phyloP scores from a whole-genome alignment of 2,329 filamentous ascomycete species.

The Pseudogymnoascus sp. region DNA sequence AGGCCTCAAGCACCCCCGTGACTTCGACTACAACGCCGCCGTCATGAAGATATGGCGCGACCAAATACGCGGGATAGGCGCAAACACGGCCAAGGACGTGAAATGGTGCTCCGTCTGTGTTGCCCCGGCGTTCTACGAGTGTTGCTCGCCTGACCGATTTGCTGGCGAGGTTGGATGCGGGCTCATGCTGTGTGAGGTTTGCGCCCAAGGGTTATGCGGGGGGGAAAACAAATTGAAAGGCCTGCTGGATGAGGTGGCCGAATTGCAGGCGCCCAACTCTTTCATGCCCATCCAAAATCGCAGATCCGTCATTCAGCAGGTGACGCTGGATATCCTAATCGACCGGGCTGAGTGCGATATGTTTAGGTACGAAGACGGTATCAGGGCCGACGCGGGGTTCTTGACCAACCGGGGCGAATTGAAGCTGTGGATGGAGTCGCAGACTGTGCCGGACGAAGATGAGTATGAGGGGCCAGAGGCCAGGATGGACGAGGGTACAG shows the following conservation, averaged over 20 bases:
- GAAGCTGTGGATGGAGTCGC: constrained; percentile 10
- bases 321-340: neutral
- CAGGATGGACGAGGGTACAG: neutral
- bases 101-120: constrained; percentile 25
- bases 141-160: constrained; percentile 9
- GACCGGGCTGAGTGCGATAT: neutral
- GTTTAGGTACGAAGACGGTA: constrained; percentile 10
- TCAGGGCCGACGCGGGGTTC: constrained; percentile 21
- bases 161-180: constrained; percentile 18
- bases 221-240: neutral
- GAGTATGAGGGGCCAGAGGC: neutral
- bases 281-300: neutral
- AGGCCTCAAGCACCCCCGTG: constrained; percentile 12
- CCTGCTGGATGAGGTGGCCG: constrained; percentile 11
- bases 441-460: neutral
- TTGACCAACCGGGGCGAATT: constrained; percentile 16
- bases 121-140: constrained; percentile 15
- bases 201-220: neutral
- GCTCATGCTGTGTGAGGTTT: constrained; percentile 19
- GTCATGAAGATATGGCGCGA: neutral
- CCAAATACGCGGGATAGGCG: neutral
- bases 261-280: constrained; percentile 2
- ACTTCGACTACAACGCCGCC: constrained; percentile 12
- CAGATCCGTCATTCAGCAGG: neutral
- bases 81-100: constrained; percentile 12